Base-by-base conservation (phyloP, 257 asterid species). In the Handroanthus guayacan region DNA sequence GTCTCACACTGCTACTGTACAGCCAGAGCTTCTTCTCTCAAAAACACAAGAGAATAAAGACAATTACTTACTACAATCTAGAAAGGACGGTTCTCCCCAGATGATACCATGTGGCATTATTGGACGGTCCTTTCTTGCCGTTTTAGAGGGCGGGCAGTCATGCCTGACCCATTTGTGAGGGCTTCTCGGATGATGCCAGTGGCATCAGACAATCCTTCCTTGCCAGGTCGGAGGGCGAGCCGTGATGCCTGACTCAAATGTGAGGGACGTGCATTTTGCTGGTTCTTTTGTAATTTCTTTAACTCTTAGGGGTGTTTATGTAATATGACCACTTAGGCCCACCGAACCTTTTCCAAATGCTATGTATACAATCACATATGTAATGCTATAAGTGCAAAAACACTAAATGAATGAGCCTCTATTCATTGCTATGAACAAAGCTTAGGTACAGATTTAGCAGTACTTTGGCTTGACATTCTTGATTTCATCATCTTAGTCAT, bases 401-500 rank as follows among this genome's bases (percentile, higher is more conserved):
- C 4, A 4, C 18, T 7, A 31, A 63, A 10, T 5, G 25, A 64
- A 16, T 71, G 12, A 51, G 38, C 16, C 25, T 0, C 6, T 67
- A 44, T 72, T 79, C 63, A 74, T 60, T 58, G 60, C 83, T 91
- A 90, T 69, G 97, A 92, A 86, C 97, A 90, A 9, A 90, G 82
- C 72, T 86, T 84, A 17, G 98, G 97, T 17, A 90, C 80, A 76
- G 95, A 84, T 83, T 83, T 91, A 14, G 92, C 80, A 67, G 63
- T 84, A 43, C 68, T 81, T 0, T 84, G 89, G 78, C 75, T 82
- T 54, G 89, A 73, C 55, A 85, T 74, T 86, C 92, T 90, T 70
- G 97, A 88, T 82, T 81, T 92, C 87, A 82, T 80, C 85, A 90
- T 83, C 84, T 91, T 90, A 36, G 88, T 67, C 94, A 94, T 90